These are phyloP conservation scores for Condylostoma magnum DNA, from an alignment of 169 alveolate species.

Conservation along the genomic window DNA sequence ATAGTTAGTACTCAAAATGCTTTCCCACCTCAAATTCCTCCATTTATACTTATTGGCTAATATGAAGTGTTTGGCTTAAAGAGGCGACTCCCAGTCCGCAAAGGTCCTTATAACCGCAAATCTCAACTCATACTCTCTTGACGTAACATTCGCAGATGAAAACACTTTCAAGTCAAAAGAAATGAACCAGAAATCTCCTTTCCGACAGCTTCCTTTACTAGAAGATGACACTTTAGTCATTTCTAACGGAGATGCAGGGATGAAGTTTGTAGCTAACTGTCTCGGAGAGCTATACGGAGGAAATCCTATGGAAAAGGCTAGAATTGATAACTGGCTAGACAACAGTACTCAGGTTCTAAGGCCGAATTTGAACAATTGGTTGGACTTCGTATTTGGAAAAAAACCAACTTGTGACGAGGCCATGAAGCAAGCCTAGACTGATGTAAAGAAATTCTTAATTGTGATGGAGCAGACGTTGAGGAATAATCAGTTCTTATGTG, in stretches of 20 bases:
- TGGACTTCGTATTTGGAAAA: constrained; percentile 35
- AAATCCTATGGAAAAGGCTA: constrained; percentile 44
- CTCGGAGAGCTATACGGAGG: constrained; percentile 45
- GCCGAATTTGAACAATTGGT: constrained; percentile 27
- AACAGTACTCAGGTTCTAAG: constrained; percentile 42
- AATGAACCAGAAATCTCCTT: constrained; percentile 48
- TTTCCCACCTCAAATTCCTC: no score
- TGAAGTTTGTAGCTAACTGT: background rate
- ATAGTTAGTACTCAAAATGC: no score
- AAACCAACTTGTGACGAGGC: constrained; percentile 27
- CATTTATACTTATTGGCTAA: no score
- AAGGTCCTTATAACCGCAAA: no score
- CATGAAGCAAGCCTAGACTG: constrained; percentile 42
- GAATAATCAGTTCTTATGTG: constrained; percentile 77
- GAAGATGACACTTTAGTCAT: constrained; percentile 61
- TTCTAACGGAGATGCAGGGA: background rate
- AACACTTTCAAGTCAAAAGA: constrained; percentile 24
- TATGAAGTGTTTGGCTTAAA: no score
- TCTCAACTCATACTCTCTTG: no score
- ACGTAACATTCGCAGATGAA: no score
- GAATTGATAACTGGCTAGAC: constrained; percentile 70
- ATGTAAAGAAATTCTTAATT: constrained; percentile 31
- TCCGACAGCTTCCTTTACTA: constrained; percentile 65
- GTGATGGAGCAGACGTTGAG: constrained; percentile 57
- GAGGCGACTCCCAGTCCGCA: no score